Conservation (phyloP, 1,284 basidiomycete genomes). For the Amylostereum areolatum region DNA sequence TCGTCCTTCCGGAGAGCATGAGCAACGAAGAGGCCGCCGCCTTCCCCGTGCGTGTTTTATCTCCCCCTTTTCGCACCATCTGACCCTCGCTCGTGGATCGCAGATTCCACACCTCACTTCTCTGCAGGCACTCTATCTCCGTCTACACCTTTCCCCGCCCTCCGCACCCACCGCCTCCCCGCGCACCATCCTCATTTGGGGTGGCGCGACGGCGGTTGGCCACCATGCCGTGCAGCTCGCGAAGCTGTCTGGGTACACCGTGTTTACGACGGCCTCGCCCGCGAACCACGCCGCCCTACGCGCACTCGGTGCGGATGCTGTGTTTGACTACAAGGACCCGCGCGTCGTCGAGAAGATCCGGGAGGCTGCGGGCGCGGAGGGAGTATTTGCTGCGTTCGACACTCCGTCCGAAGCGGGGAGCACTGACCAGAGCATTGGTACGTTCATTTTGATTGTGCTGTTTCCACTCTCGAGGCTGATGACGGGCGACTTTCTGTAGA, state of each 20-base stretch:
- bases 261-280: slow-evolving; percentile 34
- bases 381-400: not conserved
- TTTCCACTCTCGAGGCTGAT: no score
- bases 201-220: slow-evolving; percentile 35
- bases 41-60: slow-evolving; percentile 5
- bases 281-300: slow-evolving; percentile 32
- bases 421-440: not conserved
- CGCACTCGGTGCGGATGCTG: not conserved
- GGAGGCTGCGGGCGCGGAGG: not conserved
- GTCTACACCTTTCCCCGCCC: slow-evolving; percentile 7
- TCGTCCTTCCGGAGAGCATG: slow-evolving; percentile 18
- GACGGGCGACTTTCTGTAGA: no score
- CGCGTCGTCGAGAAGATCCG: not conserved
- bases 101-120: not conserved
- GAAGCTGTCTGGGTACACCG: slow-evolving; percentile 26
- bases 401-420: not conserved
- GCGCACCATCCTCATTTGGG: slow-evolving; percentile 29
- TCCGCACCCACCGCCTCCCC: slow-evolving; percentile 2
- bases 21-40: slow-evolving; percentile 20
- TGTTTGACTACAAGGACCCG: not conserved
- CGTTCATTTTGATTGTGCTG: not conserved
- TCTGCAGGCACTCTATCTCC: slow-evolving; percentile 8
- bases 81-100: not conserved
- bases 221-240: slow-evolving; percentile 36
- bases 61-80: not conserved